phyloP scores from a whole-genome alignment of 768 basidiomycete genomes.

The Rhizopogon sp. region DNA sequence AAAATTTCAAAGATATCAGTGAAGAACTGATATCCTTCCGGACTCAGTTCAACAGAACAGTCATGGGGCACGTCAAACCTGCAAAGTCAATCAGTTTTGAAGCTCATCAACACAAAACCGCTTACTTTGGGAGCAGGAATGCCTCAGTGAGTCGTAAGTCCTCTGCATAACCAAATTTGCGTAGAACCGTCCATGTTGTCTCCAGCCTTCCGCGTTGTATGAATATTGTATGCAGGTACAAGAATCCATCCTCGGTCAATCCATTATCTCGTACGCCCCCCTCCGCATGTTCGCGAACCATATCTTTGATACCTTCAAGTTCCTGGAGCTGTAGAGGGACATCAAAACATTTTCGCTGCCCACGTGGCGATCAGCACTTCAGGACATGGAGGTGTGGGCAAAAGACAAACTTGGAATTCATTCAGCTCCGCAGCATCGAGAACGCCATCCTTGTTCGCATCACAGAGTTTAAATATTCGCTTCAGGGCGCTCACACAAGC shows the following conservation, averaged over 20 bases:
- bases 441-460: slow-evolving; percentile 90
- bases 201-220: slow-evolving; percentile 94
- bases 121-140: slow-evolving; percentile 86
- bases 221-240: slow-evolving; percentile 94
- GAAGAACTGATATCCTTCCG: slow-evolving; percentile 93
- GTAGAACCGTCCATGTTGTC: slow-evolving; percentile 95
- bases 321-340: slow-evolving; percentile 89
- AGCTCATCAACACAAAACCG: slow-evolving; percentile 5
- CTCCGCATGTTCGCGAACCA: slow-evolving; percentile 77
- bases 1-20: slow-evolving; percentile 95
- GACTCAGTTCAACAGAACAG: slow-evolving; percentile 93
- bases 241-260: slow-evolving; percentile 88
- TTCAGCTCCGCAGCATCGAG: slow-evolving; percentile 89
- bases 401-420: slow-evolving; percentile 80
- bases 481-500: slow-evolving; percentile 83
- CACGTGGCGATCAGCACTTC: slow-evolving; percentile 4
- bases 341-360: slow-evolving; percentile 90
- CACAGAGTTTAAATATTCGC: slow-evolving; percentile 96
- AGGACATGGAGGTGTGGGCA: not conserved
- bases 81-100: slow-evolving; percentile 10
- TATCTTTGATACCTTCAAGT: slow-evolving; percentile 92
- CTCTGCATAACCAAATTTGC: slow-evolving; percentile 95
- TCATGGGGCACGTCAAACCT: slow-evolving; percentile 93
- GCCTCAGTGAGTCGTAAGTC: slow-evolving; percentile 85
- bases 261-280: slow-evolving; percentile 73